phyloP scores from a whole-genome alignment of 1,284 basidiomycete genomes.

The Cryptococcus amylolentus region DNA sequence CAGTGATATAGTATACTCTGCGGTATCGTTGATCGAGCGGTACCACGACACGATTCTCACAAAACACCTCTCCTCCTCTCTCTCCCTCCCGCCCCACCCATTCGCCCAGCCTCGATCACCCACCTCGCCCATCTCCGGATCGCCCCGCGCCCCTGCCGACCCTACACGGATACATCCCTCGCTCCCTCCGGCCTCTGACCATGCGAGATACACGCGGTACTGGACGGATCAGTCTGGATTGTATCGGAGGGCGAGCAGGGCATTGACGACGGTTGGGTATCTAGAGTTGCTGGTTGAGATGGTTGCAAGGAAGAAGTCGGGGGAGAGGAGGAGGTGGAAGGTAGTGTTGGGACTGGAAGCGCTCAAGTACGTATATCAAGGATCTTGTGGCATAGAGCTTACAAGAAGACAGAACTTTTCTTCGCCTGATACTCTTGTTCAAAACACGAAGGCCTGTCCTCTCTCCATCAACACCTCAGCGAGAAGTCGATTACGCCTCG shows the following conservation, averaged over 20 bases:
- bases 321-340: slow-evolving; percentile 62
- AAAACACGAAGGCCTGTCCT: slow-evolving; percentile 71
- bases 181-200: slow-evolving; percentile 40
- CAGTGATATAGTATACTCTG: slow-evolving; percentile 33
- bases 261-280: slow-evolving; percentile 70
- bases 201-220: slow-evolving; percentile 65
- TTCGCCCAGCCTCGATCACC: slow-evolving; percentile 58
- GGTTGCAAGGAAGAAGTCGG: slow-evolving; percentile 63
- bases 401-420: slow-evolving; percentile 57
- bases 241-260: slow-evolving; percentile 72
- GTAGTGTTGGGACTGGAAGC: slow-evolving; percentile 68
- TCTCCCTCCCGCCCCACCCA: slow-evolving; percentile 59
- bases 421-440: slow-evolving; percentile 66
- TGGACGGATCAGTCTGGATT: slow-evolving; percentile 65
- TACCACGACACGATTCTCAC: slow-evolving; percentile 81
- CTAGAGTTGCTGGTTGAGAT: slow-evolving; percentile 81
- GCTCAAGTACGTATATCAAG: slow-evolving; percentile 63
- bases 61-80: slow-evolving; percentile 59
- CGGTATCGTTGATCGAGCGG: slow-evolving; percentile 40
- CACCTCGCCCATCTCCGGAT: slow-evolving; percentile 39
- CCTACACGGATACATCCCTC: slow-evolving; percentile 20
- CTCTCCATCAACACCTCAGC: slow-evolving; percentile 71
- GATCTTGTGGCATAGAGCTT: neutral
- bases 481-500: slow-evolving; percentile 72
- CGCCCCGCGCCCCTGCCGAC: slow-evolving; percentile 1